phyloP scores from a whole-genome alignment of 2,329 filamentous ascomycete species.

The Ophiocordyceps robertsii region DNA sequence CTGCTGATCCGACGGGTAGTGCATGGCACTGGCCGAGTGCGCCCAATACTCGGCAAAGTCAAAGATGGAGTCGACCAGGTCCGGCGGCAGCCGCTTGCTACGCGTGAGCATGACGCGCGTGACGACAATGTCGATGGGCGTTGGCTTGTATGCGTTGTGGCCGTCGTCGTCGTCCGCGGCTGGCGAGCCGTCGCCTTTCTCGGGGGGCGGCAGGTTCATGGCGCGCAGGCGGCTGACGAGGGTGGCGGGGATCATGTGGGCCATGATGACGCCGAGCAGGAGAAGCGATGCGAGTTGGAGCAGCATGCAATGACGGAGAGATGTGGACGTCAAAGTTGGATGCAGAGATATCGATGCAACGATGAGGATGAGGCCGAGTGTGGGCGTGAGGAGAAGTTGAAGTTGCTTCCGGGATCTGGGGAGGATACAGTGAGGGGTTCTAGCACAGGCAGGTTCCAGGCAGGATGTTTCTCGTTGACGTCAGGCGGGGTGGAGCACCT shows the following conservation, averaged over 20 bases:
- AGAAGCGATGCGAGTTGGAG: conserved; percentile 4
- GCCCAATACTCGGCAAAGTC: conserved; percentile 52
- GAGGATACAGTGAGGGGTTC: too few relatives aligned
- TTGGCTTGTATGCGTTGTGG: conserved; percentile 14
- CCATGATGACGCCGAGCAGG: conserved; percentile 11
- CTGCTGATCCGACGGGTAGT: conserved; percentile 11
- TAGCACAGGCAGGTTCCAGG: too few relatives aligned
- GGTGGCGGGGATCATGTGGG: conserved; percentile 11
- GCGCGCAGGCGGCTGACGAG: conserved; percentile 8
- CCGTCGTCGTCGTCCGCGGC: not conserved
- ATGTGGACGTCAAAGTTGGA: not conserved
- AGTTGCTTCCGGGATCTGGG: too few relatives aligned
- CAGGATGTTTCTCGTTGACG: too few relatives aligned
- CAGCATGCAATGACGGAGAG: not conserved
- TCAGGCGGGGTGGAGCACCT: too few relatives aligned
- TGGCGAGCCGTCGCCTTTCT: not conserved
- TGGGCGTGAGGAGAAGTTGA: too few relatives aligned
- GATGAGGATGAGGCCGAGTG: not conserved
- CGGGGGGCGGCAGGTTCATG: not conserved
- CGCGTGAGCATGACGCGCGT: conserved; percentile 34
- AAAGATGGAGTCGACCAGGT: conserved; percentile 41
- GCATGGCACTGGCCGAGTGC: conserved; percentile 24
- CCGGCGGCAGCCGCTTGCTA: conserved; percentile 32
- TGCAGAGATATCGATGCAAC: not conserved
- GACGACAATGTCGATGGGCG: conserved; percentile 32